phyloP scores from a whole-genome alignment of 1,139 yeast species.

The Saccharomyces hybrid region DNA sequence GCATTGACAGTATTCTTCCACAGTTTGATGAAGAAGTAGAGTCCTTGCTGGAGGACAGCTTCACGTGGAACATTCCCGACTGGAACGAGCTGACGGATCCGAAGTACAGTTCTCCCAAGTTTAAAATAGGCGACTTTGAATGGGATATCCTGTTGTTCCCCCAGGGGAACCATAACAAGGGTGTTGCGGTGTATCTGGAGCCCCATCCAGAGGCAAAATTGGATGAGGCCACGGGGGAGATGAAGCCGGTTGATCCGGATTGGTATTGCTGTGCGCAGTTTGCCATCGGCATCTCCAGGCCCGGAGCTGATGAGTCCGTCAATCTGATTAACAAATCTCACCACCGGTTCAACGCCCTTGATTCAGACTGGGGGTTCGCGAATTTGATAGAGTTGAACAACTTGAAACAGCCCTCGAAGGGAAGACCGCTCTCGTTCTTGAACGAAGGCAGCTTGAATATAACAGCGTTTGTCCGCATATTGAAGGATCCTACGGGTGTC shows the following conservation, averaged over 20 bases:
- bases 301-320: constrained; percentile 50
- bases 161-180: constrained; percentile 50
- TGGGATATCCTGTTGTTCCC: constrained; percentile 80
- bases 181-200: constrained; percentile 58
- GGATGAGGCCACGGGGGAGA: constrained; percentile 30
- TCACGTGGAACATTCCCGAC: constrained; percentile 71
- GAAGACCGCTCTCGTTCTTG: constrained; percentile 36
- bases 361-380: constrained; percentile 95
- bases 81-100: constrained; percentile 50
- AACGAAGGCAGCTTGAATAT: constrained; percentile 56
- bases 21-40: constrained; percentile 31
- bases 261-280: constrained; percentile 94
- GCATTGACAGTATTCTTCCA: constrained; percentile 31
- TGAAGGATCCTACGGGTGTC: constrained; percentile 89
- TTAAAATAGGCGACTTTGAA: constrained; percentile 58
- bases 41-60: constrained; percentile 31
- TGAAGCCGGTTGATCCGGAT: constrained; percentile 36
- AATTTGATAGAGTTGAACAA: constrained; percentile 58
- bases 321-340: constrained; percentile 61
- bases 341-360: constrained; percentile 70
- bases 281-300: constrained; percentile 80
- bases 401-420: constrained; percentile 34
- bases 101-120: constrained; percentile 43
- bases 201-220: constrained; percentile 30
- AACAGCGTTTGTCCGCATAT: constrained; percentile 67